Base-by-base conservation (phyloP, 2,329 filamentous ascomycete genomes). In the Corynespora cassiicola region DNA sequence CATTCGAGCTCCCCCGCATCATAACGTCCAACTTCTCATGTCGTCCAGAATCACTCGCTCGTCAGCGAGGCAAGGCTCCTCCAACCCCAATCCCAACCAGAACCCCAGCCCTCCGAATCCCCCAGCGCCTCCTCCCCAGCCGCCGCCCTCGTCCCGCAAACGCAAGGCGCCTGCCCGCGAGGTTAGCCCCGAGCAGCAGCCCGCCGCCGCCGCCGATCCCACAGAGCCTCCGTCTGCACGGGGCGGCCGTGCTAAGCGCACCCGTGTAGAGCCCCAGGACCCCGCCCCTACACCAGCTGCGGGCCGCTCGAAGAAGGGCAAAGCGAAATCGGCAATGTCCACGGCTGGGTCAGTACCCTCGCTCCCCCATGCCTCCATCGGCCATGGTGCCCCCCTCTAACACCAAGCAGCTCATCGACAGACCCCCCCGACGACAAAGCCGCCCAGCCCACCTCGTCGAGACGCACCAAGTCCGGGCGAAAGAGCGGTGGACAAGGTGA, bases 1-100 rank as follows among this genome's bases (percentile, higher is more conserved):
- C 49, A 48, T 52, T 58, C 54, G 52, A 53, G 44, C n/a, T n/a
- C n/a, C n/a, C n/a, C n/a, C n/a, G n/a, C n/a, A n/a, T n/a, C n/a
- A n/a, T n/a, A n/a, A n/a, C n/a, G n/a, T n/a, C 52, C 57, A 65
- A 57, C 69, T 77, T 86, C 88, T 92, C 85, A 96, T 96, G 90
- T 89, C 88, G 83, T 78, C 85, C 82, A 96, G 91, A 88, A 85
- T 94, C 65, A 96, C 92, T 79, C 90, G 92, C 78, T 94, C 91
- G 65, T 87, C 91, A 72, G 87, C 91, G 77, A 90, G 90, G 79
- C 85, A 89, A 73, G 79, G 78, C 65, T 65, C 68, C 45, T 67
- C 66, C 51, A 68, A 82, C 49, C n/a, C n/a, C n/a, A n/a, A n/a
- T n/a, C n/a, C n/a, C n/a, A n/a, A n/a, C n/a, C n/a, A n/a, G n/a